Percentiles rank a stretch among this genome's conserved stretches.
phyloP scores from a whole-genome alignment of 345 rosid genomes.

The Dimocarpus longan region DNA sequence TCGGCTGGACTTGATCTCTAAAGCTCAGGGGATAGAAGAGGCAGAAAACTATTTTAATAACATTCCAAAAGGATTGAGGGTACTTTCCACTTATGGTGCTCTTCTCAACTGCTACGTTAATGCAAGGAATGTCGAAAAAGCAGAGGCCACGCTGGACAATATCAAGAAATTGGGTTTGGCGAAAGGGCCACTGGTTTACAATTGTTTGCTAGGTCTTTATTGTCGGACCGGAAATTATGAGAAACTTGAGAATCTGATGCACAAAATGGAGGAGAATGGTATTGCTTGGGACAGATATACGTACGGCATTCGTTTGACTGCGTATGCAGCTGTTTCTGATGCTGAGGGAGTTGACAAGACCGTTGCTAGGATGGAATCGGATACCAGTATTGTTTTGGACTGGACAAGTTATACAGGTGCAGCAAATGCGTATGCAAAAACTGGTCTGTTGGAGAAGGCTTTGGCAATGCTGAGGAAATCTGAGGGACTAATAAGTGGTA shows the following conservation, averaged over 20 bases:
- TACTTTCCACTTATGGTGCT: conserved; percentile 29
- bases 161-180: conserved; percentile 38
- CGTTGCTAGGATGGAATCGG: conserved; percentile 33
- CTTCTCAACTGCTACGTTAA: conserved; percentile 45
- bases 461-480: conserved; percentile 32
- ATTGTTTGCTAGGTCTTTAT: conserved; percentile 35
- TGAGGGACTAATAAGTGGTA: conserved; percentile 28
- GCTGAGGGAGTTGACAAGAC: conserved; percentile 28
- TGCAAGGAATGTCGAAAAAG: conserved; percentile 35
- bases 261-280: conserved; percentile 38
- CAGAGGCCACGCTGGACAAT: conserved; percentile 39
- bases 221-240: conserved; percentile 26
- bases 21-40: conserved; percentile 37
- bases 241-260: conserved; percentile 28
- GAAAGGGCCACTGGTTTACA: conserved; percentile 13
- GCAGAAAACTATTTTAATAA: conserved; percentile 39
- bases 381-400: conserved; percentile 23
- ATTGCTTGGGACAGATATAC: conserved; percentile 23
- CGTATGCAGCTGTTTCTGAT: conserved; percentile 33
- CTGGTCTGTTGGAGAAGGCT: conserved; percentile 35
- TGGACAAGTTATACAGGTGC: conserved; percentile 20
- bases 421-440: conserved; percentile 29
- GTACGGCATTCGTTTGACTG: conserved; percentile 25
- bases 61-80: conserved; percentile 25
- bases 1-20: conserved; percentile 43